Evolutionary conservation across 78 protist species (phyloP), one percentile per base, ranked within the genome.

Genomic region (Dictyostelium citrinum): DNA sequence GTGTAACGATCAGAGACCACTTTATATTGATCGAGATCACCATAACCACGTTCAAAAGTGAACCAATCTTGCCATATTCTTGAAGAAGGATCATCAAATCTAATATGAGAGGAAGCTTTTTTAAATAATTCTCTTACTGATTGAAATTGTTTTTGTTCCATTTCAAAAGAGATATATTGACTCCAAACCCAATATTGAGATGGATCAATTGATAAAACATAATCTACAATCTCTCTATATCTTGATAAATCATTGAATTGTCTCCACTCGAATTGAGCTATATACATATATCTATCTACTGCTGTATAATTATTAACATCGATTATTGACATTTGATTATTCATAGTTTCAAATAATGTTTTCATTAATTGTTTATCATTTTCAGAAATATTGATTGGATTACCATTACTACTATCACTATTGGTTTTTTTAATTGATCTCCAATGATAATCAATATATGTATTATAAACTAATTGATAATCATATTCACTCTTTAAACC

Each of bases 51-150:
- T 68, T 88, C 93, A 49, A 88, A 88, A 35, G 80, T 31, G 29
- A 78, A 17, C 84, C 85, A 88, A 67, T 78, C 85, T 33, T 88
- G 83, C 80, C 74, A 88, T 29, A 78, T 11, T 35, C 72, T 70
- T 29, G 80, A 24, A 1, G 74, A 17, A 5, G 49, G 49, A 33
- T 58, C 70, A 31, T 20, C 49, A 11, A 39, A 74, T 46, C 39
- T 35, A 16, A 49, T 22, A 3, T 5, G 20, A 7, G 3, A 5
- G 2, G 64, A 11, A 0, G 74, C 93, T 8, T 37, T 61, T 43
- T 74, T 24, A 27, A 46, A 88, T 2, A 78, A 24, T 10, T 33
- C 27, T 46, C 93, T 49, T 31, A 71, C 61, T 22, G 29, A 35
- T 12, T 85, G 80, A 29, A 12, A 61, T 20, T 55, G 35, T 12